These are phyloP conservation scores for Pyrenochaeta sp. DNA, from an alignment of 2,329 filamentous ascomycete species.

Conservation along the genomic window DNA sequence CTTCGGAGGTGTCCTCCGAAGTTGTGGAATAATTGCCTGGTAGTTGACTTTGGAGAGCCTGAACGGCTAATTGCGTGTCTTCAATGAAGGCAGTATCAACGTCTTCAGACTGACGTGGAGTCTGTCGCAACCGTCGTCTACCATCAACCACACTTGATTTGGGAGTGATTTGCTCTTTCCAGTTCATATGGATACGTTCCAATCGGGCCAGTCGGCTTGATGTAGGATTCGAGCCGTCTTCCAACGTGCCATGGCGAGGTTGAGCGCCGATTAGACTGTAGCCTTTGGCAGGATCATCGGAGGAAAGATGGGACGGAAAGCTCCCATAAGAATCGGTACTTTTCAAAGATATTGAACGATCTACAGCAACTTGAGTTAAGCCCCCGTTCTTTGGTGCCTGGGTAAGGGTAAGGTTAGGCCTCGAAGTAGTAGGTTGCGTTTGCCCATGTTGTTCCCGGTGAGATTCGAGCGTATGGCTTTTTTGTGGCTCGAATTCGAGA, in stretches of 20 bases:
- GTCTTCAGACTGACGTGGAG: slow-evolving; percentile 5
- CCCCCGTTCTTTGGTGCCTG: neutral
- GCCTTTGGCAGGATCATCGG: slow-evolving; percentile 6
- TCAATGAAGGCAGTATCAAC: slow-evolving; percentile 46
- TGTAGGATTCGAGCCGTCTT: slow-evolving; percentile 15
- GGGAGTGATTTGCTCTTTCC: slow-evolving; percentile 27
- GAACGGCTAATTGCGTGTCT: slow-evolving; percentile 54
- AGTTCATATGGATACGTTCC: slow-evolving; percentile 35
- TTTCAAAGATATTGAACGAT: slow-evolving; percentile 15
- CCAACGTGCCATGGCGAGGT: neutral
- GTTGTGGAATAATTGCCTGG: slow-evolving; percentile 32
- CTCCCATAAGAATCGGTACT: slow-evolving; percentile 46
- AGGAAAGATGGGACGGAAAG: slow-evolving; percentile 39
- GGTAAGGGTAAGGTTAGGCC: neutral
- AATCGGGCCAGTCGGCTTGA: slow-evolving; percentile 36
- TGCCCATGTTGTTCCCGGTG: neutral
- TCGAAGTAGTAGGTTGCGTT: neutral
- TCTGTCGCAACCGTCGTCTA: neutral
- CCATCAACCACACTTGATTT: slow-evolving; percentile 9
- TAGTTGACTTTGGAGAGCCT: slow-evolving; percentile 54
- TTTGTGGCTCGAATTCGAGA: slow-evolving; percentile 42
- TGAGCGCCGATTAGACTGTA: neutral
- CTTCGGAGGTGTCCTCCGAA: slow-evolving; percentile 23
- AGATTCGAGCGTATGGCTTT: neutral
- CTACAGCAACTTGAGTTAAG: neutral